These are phyloP conservation scores for Aspergillus pseudoglaucus DNA, from an alignment of 2,329 filamentous ascomycete genomes.

Conservation along the genomic window DNA sequence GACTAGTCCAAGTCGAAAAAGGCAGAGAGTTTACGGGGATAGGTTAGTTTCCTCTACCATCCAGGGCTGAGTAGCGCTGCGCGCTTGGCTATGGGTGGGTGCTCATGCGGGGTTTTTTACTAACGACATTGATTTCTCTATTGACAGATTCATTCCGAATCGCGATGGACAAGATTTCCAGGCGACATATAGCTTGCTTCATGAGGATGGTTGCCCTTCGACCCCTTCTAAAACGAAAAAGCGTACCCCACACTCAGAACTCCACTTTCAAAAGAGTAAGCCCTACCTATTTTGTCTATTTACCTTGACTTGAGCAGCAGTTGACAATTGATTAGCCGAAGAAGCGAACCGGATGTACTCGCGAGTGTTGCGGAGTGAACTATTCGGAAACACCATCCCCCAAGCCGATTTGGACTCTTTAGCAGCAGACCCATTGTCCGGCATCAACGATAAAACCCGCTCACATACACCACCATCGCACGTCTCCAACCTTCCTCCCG, in stretches of 20 bases:
- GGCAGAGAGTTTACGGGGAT: constrained; percentile 60
- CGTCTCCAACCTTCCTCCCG: constrained; percentile 60
- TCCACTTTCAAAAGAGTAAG: constrained; percentile 90
- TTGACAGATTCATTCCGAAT: constrained; percentile 81
- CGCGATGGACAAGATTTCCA: constrained; percentile 87
- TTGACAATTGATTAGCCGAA: constrained; percentile 51
- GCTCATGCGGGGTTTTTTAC: not conserved
- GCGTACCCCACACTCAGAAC: constrained; percentile 77
- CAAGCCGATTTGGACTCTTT: constrained; percentile 63
- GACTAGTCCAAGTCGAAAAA: constrained; percentile 62
- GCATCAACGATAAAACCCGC: constrained; percentile 59
- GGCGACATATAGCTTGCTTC: constrained; percentile 83
- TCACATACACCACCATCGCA: constrained; percentile 76
- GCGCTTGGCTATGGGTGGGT: not conserved
- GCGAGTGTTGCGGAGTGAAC: constrained; percentile 75
- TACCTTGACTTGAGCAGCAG: constrained; percentile 6
- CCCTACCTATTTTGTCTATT: constrained; percentile 3
- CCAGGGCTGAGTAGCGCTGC: not conserved
- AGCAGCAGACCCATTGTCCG: constrained; percentile 50
- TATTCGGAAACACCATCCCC: constrained; percentile 86
- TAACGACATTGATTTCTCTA: constrained; percentile 7
- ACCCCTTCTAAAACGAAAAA: constrained; percentile 82
- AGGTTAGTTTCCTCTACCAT: constrained; percentile 41
- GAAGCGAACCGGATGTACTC: constrained; percentile 94
- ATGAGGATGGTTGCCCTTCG: constrained; percentile 87